These are phyloP conservation scores for Clavispora carvajalis DNA, from an alignment of 805 yeast genomes.

Conservation along the genomic window DNA sequence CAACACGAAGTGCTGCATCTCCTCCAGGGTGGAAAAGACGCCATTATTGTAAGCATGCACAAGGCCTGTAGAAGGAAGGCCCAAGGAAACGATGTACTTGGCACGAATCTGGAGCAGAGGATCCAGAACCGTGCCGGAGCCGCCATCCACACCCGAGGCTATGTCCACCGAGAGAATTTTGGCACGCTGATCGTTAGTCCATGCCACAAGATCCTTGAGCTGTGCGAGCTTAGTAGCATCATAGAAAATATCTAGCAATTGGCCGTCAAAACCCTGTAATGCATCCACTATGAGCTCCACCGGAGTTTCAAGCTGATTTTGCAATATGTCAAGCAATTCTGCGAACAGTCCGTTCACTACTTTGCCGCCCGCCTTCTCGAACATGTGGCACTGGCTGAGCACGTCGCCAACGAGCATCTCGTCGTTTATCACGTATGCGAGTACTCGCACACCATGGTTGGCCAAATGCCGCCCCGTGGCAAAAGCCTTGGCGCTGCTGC, in stretches of 20 bases:
- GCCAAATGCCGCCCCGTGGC: conserved; percentile 76
- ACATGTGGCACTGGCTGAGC: conserved; percentile 47
- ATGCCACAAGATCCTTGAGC: conserved; percentile 46
- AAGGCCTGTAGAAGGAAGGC: conserved; percentile 65
- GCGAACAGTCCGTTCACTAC: conserved; percentile 31
- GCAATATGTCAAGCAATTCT: conserved; percentile 30
- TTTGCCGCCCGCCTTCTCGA: conserved; percentile 67
- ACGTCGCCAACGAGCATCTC: conserved; percentile 41
- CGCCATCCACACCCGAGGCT: conserved; percentile 79
- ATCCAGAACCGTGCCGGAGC: conserved; percentile 54
- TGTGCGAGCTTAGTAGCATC: conserved; percentile 32
- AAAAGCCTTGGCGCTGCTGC: conserved; percentile 69
- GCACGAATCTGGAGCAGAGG: conserved; percentile 36
- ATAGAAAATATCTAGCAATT: conserved; percentile 50
- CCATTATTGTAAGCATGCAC: conserved; percentile 57
- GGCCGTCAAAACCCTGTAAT: conserved; percentile 76
- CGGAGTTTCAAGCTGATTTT: conserved; percentile 58
- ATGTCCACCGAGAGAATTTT: conserved; percentile 66
- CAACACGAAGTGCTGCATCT: conserved; percentile 53
- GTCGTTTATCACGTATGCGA: conserved; percentile 41
- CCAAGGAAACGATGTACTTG: conserved; percentile 62
- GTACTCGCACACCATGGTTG: conserved; percentile 67
- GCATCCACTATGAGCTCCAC: conserved; percentile 80
- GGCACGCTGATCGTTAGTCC: conserved; percentile 55
- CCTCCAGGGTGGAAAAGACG: conserved; percentile 29